These are phyloP conservation scores for Henckelia pumila DNA, from an alignment of 257 asterid genomes.

Conservation along the genomic window DNA sequence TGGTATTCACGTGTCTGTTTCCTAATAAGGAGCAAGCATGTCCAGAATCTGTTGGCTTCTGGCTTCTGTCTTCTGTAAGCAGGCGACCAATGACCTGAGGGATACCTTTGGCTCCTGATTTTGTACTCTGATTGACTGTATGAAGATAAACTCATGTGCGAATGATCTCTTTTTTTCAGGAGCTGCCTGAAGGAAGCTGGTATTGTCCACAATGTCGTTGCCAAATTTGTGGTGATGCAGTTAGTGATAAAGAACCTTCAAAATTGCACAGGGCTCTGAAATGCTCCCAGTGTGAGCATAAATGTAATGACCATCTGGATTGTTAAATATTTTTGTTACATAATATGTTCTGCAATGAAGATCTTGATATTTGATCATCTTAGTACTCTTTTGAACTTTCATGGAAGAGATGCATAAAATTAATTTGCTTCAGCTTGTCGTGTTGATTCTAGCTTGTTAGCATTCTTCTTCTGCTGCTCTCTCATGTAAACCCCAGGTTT, in stretches of 20 bases:
- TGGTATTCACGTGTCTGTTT: slow-evolving; percentile 11
- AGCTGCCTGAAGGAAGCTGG: slow-evolving; percentile 97
- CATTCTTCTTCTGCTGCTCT: slow-evolving; percentile 7
- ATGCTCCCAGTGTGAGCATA: slow-evolving; percentile 83
- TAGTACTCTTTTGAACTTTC: slow-evolving; percentile 18
- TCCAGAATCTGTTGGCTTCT: slow-evolving; percentile 12
- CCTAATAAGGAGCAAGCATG: slow-evolving; percentile 12
- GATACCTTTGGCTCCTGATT: not conserved
- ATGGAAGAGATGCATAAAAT: not conserved
- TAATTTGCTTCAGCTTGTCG: slow-evolving; percentile 1
- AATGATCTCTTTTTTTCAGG: slow-evolving; percentile 48
- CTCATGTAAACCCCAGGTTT: slow-evolving; percentile 2
- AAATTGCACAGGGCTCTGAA: slow-evolving; percentile 45
- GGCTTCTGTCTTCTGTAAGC: slow-evolving; percentile 14
- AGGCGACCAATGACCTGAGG: slow-evolving; percentile 10
- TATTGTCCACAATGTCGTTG: slow-evolving; percentile 96
- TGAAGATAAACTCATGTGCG: slow-evolving; percentile 12
- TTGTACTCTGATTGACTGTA: slow-evolving; percentile 21
- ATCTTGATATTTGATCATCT: slow-evolving; percentile 20
- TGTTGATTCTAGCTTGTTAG: slow-evolving; percentile 20
- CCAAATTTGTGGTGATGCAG: slow-evolving; percentile 74
- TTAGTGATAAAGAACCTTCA: slow-evolving; percentile 47
- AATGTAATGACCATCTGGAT: slow-evolving; percentile 50
- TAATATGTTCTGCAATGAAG: slow-evolving; percentile 16
- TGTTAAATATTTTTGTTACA: slow-evolving; percentile 15